A percentile compares a stretch with the other conserved stretches of the same genome.
These are phyloP conservation scores for Ajuga reptans DNA, from an alignment of 305 asterid species.

Conservation along the genomic window DNA sequence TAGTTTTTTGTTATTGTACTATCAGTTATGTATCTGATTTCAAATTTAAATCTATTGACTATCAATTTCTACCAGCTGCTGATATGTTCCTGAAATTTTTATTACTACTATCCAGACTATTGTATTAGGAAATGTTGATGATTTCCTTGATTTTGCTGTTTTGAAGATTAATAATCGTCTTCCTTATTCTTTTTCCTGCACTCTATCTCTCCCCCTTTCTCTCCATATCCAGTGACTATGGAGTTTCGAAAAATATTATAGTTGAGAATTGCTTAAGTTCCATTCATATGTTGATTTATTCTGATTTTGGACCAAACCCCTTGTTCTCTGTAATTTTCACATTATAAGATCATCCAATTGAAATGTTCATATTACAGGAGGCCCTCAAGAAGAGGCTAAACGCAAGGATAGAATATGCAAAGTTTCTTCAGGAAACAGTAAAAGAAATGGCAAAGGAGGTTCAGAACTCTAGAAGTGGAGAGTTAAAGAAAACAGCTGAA, in stretches of 20 bases:
- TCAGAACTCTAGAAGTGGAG: slow-evolving; percentile 89
- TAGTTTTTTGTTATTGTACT: background rate
- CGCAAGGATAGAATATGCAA: slow-evolving; percentile 92
- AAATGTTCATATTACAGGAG: slow-evolving; percentile 48
- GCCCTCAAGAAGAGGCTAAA: slow-evolving; percentile 71
- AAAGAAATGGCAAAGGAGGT: slow-evolving; percentile 99
- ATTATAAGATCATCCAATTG: slow-evolving; percentile 18
- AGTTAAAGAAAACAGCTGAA: slow-evolving; percentile 81
- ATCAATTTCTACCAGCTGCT: too few relatives aligned
- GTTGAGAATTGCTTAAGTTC: slow-evolving; percentile 2
- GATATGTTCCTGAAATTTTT: background rate
- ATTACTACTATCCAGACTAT: background rate
- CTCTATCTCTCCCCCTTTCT: background rate
- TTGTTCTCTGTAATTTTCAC: slow-evolving; percentile 5
- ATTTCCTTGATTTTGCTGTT: background rate
- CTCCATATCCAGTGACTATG: background rate
- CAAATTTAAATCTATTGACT: too few relatives aligned
- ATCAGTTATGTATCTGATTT: too few relatives aligned
- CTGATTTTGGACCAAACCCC: slow-evolving; percentile 12
- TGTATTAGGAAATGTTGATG: slow-evolving; percentile 4
- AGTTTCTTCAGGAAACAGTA: slow-evolving; percentile 97
- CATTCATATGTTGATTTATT: slow-evolving; percentile 10
- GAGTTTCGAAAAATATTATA: background rate
- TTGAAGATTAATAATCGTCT: background rate
- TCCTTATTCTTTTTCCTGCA: background rate